Evolutionary conservation across 495 filamentous ascomycete genomes (phyloP), one percentile per base, ranked within the genome.

Genomic region (Cercophora newfieldiana): DNA sequence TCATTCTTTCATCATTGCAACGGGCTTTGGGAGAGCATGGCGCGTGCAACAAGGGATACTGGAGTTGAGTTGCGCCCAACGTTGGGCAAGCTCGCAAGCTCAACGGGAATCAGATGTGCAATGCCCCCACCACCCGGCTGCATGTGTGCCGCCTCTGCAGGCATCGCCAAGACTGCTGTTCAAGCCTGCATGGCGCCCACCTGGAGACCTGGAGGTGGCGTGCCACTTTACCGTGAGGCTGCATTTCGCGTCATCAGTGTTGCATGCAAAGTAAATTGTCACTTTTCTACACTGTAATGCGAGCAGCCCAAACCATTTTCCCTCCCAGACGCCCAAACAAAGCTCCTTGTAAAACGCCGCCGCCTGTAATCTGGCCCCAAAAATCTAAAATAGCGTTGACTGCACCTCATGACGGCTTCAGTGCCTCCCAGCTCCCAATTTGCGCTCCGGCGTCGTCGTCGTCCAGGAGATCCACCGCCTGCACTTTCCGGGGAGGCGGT

Each of bases 381-480:
- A 44, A 8, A 2, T 6, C 10, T 14, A 14, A 44, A 33, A 33
- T 14, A 8, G 4, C 37, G n/a, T 63, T 26, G 37, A 48, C 61
- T 25, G 10, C 37, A 2, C 37, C 3, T 65, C 49, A 71, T 7
- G 74, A 67, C n/a, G 75, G 81, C 61, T 80, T 81, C 67, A 84
- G 58, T 12, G 81, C 79, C 61, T 83, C 78, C 81, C 81, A 84
- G 31, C 77, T 76, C 12, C 77, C 75, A 72, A 84, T 72, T 63
- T 81, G 77, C 24, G 59, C 51, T n/a, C 47, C 66, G 16, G 59
- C 68, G 12, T 62, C 76, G 30, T 82, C 79, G 44, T 75, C 75
- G 12, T 71, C 73, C 7, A 83, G 67, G 21, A 82, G 70, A 61
- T 82, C 80, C 14, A 81, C 66, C 14, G 62, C 65, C 53, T 74